Evolutionary conservation across 2,329 filamentous ascomycete genomes (phyloP).

Genomic region (Rasamsonia emersonii): DNA sequence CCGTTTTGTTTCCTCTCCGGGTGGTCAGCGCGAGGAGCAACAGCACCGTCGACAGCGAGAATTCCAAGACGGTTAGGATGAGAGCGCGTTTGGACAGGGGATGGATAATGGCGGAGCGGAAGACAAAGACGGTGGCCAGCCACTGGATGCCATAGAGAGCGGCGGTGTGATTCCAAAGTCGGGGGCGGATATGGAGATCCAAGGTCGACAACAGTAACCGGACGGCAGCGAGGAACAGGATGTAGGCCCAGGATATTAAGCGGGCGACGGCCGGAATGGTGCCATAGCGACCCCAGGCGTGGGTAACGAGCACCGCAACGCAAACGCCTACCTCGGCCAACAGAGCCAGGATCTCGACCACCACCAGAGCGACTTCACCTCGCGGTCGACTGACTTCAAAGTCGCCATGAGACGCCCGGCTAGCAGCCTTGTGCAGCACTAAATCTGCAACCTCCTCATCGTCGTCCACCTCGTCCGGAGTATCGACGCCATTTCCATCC

Average conservation of each 20-base stretch:
- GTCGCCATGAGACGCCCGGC: conserved; percentile 39
- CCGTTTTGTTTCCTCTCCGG: conserved; percentile 83
- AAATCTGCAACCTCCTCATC: conserved; percentile 47
- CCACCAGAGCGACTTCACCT: conserved; percentile 60
- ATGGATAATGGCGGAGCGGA: conserved; percentile 79
- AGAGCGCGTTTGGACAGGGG: conserved; percentile 56
- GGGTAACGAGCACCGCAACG: conserved; percentile 52
- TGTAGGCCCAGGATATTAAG: conserved; percentile 71
- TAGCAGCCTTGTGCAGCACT: conserved; percentile 48
- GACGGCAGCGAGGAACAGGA: conserved; percentile 62
- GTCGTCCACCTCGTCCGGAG: conserved; percentile 51
- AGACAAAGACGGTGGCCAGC: conserved; percentile 65
- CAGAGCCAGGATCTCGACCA: conserved; percentile 68
- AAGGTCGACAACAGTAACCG: conserved; percentile 57
- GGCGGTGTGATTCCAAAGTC: conserved; percentile 89
- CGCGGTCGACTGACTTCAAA: conserved; percentile 65
- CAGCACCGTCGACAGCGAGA: conserved; percentile 64
- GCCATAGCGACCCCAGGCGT: conserved; percentile 51
- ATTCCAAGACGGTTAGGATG: conserved; percentile 62
- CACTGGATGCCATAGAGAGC: conserved; percentile 75
- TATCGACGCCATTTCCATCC: conserved; percentile 27
- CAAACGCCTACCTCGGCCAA: conserved; percentile 63
- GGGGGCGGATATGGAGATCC: conserved; percentile 58
- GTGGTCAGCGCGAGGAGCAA: conserved; percentile 70
- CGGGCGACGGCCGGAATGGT: conserved; percentile 56